Base-by-base conservation (phyloP, 352 stramenopile species). In the Phytophthora cactorum region DNA sequence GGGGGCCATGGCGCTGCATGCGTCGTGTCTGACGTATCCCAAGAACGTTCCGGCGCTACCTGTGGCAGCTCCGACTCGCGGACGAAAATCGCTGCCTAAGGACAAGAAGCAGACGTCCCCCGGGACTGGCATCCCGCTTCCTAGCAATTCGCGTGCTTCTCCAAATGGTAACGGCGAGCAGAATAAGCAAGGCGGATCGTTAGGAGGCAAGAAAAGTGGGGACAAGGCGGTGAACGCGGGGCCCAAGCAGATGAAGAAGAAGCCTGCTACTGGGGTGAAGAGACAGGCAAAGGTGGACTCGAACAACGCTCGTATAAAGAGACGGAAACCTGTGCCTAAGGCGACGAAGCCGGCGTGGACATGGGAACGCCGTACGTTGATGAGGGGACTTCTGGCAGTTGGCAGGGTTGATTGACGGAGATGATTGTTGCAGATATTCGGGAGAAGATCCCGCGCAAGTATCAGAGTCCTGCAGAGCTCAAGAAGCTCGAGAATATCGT, bases 401-500 rank as follows among this genome's bases (percentile, higher is more conserved):
- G 25, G 59, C 8, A 31, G 32, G 25, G 11, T 61, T 54, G 25
- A 56, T 29, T 43, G 22, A 54, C n/a, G 28, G 17, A 27, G 29
- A 14, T 27, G 8, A 14, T 52, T 63, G 41, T 50, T 34, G 17
- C 43, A 95, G 87, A 90, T 52, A 72, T 92, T 36, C 81, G 78
- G 2, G 82, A 90, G 56, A 89, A 89, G 58, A 92, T 96, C 29
- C 88, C 88, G 32, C 80, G 80, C 69, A 96, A 96, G 68, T 96
- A 96, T 75, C 86, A 94, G 63, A 89, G 72, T 55, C 72, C 82
- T 7, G 68, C 77, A 0, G 86, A 96, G 71, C 77, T 96, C 49
- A 86, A 88, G 70, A 96, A 96, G 65, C 79, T 96, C 36, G 86
- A 96, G 68, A 93, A 87, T 68, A 88, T 96, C 34, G 75, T 96